Evolutionary conservation across 2,329 filamentous ascomycete species (phyloP).

Genomic region (Chaetomiaceae sp.): DNA sequence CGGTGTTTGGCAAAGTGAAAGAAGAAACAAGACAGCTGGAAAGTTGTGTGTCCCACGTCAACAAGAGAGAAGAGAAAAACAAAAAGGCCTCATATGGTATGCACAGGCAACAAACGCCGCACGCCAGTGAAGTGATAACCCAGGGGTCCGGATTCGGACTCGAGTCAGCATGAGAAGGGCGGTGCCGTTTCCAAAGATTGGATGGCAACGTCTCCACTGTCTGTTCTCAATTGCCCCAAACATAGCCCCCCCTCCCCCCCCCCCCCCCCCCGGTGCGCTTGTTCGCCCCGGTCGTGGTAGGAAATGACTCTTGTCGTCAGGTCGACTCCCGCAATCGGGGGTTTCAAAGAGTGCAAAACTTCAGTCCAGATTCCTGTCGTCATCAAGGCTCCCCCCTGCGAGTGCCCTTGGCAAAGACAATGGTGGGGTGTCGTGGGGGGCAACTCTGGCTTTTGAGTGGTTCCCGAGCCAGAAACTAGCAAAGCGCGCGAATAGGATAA

Average conservation of each 20-base stretch:
- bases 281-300: not conserved
- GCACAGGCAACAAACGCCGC: not conserved
- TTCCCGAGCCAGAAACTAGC: not conserved
- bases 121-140: too few species aligned
- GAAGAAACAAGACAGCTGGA: not conserved
- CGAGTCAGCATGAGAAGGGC: not conserved
- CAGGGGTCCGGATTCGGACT: not conserved
- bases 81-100: too few species aligned
- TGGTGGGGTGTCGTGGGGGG: constrained; percentile 13
- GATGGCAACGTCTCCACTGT: not conserved
- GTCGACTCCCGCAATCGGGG: constrained; percentile 3
- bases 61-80: not conserved
- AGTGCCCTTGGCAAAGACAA: not conserved
- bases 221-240: not conserved
- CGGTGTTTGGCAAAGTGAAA: too few species aligned
- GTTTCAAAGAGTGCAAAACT: constrained; percentile 1
- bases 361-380: constrained; percentile 15
- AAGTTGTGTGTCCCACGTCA: not conserved
- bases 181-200: not conserved
- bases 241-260: too few species aligned
- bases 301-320: constrained; percentile 13
- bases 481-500: constrained; percentile 22
- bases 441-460: constrained; percentile 9
- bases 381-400: constrained; percentile 13
- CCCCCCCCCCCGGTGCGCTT: too few species aligned